Percentiles rank a stretch among this genome's conserved stretches.
These are phyloP conservation scores for Globisporangium rhizosaccharum DNA, from an alignment of 352 stramenopile species.

Conservation along the genomic window DNA sequence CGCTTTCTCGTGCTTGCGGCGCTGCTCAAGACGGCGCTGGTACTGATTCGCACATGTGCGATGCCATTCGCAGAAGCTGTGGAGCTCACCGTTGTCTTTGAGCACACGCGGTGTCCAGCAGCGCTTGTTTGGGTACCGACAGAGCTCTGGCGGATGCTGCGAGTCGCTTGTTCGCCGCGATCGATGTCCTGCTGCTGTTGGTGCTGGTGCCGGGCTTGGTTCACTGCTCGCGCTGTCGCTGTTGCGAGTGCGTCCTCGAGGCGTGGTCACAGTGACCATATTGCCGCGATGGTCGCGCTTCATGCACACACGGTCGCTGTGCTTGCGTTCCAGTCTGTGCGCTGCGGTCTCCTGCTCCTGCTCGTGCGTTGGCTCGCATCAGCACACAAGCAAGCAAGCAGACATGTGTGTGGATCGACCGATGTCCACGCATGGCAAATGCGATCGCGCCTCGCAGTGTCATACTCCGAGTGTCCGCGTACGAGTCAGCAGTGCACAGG, in stretches of 20 bases:
- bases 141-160: conserved; percentile 19
- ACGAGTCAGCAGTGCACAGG: conserved; percentile 2
- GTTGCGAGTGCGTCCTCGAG: background rate
- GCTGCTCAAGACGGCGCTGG: conserved; percentile 63
- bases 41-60: conserved; percentile 67
- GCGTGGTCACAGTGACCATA: background rate
- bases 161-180: background rate
- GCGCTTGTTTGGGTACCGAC: conserved; percentile 64
- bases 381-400: too few relatives aligned
- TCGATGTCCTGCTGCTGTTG: background rate
- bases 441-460: conserved; percentile 1
- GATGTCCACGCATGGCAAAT: too few relatives aligned
- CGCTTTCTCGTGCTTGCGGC: conserved; percentile 24
- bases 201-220: background rate
- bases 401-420: too few relatives aligned
- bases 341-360: background rate
- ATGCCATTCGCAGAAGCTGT: conserved; percentile 74
- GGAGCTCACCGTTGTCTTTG: conserved; percentile 67
- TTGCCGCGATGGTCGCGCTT: conserved; percentile 8
- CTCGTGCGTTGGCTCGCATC: too few relatives aligned
- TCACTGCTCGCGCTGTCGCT: background rate
- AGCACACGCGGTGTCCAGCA: conserved; percentile 60
- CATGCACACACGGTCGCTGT: background rate
- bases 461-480: conserved; percentile 7
- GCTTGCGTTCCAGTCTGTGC: background rate